These are phyloP conservation scores for Piromyces sp. DNA, from an alignment of 192 early-diverging fungal genomes.

Conservation along the genomic window DNA sequence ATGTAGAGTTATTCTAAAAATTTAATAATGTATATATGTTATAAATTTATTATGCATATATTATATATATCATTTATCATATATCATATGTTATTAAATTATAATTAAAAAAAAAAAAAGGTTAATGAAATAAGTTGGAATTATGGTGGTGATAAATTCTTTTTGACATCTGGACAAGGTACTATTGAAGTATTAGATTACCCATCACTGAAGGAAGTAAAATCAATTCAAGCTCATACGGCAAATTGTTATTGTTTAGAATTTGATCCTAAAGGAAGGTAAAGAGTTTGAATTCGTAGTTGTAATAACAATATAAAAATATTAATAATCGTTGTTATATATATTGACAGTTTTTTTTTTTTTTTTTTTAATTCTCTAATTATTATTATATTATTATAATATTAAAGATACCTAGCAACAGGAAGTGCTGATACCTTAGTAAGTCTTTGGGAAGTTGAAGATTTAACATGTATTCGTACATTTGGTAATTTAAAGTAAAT, in stretches of 20 bases:
- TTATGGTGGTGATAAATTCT: constrained; percentile 48
- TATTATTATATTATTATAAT: neutral
- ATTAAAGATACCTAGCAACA: constrained; percentile 49
- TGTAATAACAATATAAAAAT: no score
- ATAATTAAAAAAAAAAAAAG: no score
- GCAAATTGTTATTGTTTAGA: constrained; percentile 67
- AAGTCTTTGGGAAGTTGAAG: constrained; percentile 55
- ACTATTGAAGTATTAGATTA: constrained; percentile 49
- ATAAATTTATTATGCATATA: no score
- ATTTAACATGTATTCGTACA: constrained; percentile 40
- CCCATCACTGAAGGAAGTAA: constrained; percentile 33
- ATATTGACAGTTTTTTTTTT: neutral
- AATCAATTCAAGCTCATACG: constrained; percentile 48
- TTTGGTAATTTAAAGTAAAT: constrained; percentile 49
- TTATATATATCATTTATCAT: no score
- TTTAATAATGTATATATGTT: no score
- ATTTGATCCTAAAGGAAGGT: constrained; percentile 54
- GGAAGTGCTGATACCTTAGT: constrained; percentile 61
- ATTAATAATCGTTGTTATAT: neutral
- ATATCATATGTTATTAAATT: no score
- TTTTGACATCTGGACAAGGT: constrained; percentile 59
- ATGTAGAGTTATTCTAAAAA: no score
- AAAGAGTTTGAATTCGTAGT: no score
- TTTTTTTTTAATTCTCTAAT: no score
- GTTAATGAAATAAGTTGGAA: constrained; percentile 76